Conservation (phyloP, 768 basidiomycete genomes). For the Kwoniella bestiolae region DNA sequence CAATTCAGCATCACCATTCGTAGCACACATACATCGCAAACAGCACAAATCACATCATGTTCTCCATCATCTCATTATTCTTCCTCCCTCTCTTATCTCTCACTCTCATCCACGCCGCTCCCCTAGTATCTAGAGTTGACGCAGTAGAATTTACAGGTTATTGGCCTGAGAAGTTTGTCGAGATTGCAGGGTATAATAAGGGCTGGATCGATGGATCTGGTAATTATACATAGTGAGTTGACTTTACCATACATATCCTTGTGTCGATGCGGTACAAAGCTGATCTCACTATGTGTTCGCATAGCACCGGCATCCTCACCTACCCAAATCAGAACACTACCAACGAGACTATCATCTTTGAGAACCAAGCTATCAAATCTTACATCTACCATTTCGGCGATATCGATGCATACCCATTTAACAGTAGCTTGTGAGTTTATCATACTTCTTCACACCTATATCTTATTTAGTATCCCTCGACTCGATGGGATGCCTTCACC, state of each 20-base stretch:
- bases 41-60: neutral
- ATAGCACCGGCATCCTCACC: constrained; percentile 5
- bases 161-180: constrained; percentile 6
- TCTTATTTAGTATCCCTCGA: neutral
- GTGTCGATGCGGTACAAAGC: too few relatives aligned
- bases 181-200: constrained; percentile 9
- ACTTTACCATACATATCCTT: too few relatives aligned
- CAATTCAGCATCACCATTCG: too few relatives aligned
- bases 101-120: neutral
- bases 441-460: neutral
- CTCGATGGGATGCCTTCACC: neutral
- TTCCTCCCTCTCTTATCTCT: neutral
- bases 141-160: constrained; percentile 6
- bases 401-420: constrained; percentile 1
- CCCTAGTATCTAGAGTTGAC: neutral
- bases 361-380: constrained; percentile 4
- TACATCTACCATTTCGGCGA: constrained; percentile 3
- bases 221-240: constrained; percentile 5
- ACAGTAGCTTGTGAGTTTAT: constrained; percentile 7
- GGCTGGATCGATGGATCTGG: constrained; percentile 7
- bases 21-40: neutral
- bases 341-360: constrained; percentile 9
- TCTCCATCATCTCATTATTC: neutral
- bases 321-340: constrained; percentile 2
- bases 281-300: neutral